Evolutionary conservation across 306 rosid genomes (phyloP), one percentile per base, ranked within the genome.

Genomic region (Quercus cerris): DNA sequence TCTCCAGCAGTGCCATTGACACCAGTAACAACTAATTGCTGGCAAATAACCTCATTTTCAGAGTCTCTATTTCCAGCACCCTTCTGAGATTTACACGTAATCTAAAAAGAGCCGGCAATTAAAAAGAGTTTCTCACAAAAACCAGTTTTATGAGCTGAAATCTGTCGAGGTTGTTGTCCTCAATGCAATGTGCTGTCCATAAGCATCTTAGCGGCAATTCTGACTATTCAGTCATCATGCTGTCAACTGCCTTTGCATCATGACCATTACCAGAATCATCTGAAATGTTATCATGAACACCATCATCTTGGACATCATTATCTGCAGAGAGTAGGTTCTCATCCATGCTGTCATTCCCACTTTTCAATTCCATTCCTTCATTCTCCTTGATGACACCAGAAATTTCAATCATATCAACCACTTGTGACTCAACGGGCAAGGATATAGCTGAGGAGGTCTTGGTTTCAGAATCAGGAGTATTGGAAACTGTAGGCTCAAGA

Each of bases 341-440:
- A n/a, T 2, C 63, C 12, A 75, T 71, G 67, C 71, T 70, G 55
- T 57, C 72, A n/a, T 74, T 62, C 27, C 18, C 44, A 62, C 25
- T 57, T 44, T 49, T 71, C 75, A 80, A 55, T 54, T 77, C 83
- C 67, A 58, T 78, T 55, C 15, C 59, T 62, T 71, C 71, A 70
- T 70, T 82, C 71, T 78, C 86, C 72, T 49, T 20, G n/a, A 77
- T 70, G 75, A 15, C 66, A 70, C 35, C 75, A 67, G 66, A 57
- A 79, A 68, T 73, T 78, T 80, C 84, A 74, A 62, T 77, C 63
- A 49, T 52, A 74, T 64, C 83, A 78, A 73, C 64, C 71, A 61
- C 75, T 75, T 27, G 80, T 59, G 76, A 71, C 41, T 80, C 61
- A 77, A n/a, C 79, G 3, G 85, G 71, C 66, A 74, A 59, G 20